A percentile compares a stretch with the other conserved stretches of the same genome.
Conservation (phyloP, 1,284 basidiomycete genomes). For the Cerioporus squamosus region DNA sequence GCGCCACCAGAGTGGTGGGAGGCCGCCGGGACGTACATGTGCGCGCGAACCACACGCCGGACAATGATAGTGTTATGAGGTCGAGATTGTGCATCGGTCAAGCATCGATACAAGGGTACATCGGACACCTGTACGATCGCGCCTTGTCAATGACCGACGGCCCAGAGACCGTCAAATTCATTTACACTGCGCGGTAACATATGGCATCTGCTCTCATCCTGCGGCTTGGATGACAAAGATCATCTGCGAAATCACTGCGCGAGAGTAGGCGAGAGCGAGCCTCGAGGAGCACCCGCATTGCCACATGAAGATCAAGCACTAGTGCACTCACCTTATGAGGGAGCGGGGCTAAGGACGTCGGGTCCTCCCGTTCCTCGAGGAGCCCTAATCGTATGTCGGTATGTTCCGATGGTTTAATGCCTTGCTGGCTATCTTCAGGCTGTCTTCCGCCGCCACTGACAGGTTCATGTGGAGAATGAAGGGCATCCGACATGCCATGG, state of each 20-base stretch:
- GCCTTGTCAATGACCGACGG: background rate
- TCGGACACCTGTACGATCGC: background rate
- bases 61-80: constrained; percentile 1
- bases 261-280: background rate
- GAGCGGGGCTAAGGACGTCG: background rate
- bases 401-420: background rate
- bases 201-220: background rate
- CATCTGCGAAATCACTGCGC: background rate
- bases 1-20: background rate
- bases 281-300: background rate
- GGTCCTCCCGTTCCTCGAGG: background rate
- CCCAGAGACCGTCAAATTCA: background rate
- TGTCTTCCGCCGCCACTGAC: background rate
- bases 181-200: background rate
- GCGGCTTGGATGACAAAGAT: background rate
- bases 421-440: background rate
- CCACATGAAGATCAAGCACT: background rate
- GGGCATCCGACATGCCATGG: background rate
- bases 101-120: background rate
- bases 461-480: background rate
- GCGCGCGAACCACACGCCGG: background rate
- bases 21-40: background rate
- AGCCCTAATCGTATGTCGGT: background rate
- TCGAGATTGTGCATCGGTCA: background rate
- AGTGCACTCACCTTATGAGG: background rate